Evolutionary conservation across 2,329 filamentous ascomycete species (phyloP).

Genomic region (Pyricularia sp.): DNA sequence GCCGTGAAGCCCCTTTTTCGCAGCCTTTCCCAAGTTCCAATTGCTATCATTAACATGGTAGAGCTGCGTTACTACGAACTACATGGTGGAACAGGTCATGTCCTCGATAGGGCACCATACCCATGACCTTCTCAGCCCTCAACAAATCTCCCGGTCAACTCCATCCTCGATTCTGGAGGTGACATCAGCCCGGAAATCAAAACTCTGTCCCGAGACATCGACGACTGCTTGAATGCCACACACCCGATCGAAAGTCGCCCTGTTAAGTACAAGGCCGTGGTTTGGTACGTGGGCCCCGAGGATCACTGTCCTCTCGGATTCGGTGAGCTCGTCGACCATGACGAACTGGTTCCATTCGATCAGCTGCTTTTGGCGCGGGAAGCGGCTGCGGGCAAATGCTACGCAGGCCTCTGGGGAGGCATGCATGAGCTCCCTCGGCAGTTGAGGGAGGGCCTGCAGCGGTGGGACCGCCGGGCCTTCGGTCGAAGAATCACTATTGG

Average conservation of each 20-base stretch:
- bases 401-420: background rate
- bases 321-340: too few relatives aligned
- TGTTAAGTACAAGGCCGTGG: background rate
- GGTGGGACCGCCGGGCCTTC: background rate
- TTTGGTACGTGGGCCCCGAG: too few relatives aligned
- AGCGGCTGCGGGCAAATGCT: background rate
- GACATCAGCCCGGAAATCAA: too few relatives aligned
- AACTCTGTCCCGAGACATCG: background rate
- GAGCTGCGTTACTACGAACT: too few relatives aligned
- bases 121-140: background rate
- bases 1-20: too few relatives aligned
- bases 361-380: background rate
- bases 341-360: too few relatives aligned
- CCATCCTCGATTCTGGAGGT: background rate
- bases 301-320: too few relatives aligned
- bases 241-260: background rate
- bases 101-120: background rate
- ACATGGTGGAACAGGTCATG: background rate
- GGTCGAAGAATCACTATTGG: background rate
- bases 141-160: background rate
- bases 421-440: background rate
- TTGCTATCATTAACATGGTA: too few relatives aligned
- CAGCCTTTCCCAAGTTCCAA: too few relatives aligned
- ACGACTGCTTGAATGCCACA: background rate
- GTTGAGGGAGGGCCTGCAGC: background rate